phyloP scores from a whole-genome alignment of 768 basidiomycete species.

The Suillus brevipes region DNA sequence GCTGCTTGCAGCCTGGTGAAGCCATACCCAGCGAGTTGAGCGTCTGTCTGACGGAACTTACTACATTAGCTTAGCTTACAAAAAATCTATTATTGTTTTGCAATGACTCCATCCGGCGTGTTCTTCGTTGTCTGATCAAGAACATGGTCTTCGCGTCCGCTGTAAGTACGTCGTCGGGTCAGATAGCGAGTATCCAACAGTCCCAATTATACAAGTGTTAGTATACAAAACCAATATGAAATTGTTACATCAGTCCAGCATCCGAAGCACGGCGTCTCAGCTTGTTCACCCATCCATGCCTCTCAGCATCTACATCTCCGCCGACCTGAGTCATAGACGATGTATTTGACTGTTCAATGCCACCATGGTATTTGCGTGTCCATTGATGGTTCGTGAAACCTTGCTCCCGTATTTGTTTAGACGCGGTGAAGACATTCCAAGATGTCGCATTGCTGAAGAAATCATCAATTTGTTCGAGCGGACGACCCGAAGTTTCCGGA shows the following conservation, averaged over 20 bases:
- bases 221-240: background rate
- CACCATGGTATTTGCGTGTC: background rate
- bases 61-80: too few species aligned
- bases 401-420: background rate
- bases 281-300: background rate
- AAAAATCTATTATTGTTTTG: too few species aligned
- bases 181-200: too few species aligned
- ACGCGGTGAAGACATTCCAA: slow-evolving; percentile 5
- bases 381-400: background rate
- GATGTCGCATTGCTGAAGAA: slow-evolving; percentile 12
- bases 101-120: too few species aligned
- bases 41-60: slow-evolving; percentile 58
- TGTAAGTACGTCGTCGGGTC: too few species aligned
- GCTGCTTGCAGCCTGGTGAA: slow-evolving; percentile 27
- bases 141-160: too few species aligned
- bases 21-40: slow-evolving; percentile 50
- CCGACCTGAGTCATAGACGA: background rate
- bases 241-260: background rate
- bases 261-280: background rate
- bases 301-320: background rate
- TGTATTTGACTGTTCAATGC: background rate
- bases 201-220: background rate
- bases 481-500: slow-evolving; percentile 10
- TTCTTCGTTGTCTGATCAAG: too few species aligned
- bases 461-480: slow-evolving; percentile 9